Base-by-base conservation (phyloP, 2,329 filamentous ascomycete genomes). In the Cladosporium colombiae region DNA sequence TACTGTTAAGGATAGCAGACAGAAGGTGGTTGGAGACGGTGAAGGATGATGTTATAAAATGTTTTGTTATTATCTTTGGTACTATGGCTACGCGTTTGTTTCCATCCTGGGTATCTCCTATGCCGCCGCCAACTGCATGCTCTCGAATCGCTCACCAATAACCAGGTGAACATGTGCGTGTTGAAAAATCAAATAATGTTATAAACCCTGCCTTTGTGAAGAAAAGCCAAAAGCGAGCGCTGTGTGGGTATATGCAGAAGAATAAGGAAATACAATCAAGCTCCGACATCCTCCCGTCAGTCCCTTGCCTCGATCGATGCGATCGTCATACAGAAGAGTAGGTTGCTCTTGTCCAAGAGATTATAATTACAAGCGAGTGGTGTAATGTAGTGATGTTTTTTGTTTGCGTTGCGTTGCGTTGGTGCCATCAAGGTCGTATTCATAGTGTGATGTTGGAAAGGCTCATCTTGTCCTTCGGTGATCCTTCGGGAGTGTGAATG, bases 401-500 rank as follows among this genome's bases (percentile, higher is more conserved):
- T 35, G n/a, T 53, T 29, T 29, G 40, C 11, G n/a, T 61, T 33
- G 60, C n/a, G 21, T 23, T 52, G 49, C 21, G 29, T 35, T 55
- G 29, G 10, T 37, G 6, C 61, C 35, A 63, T 63, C 37, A 63
- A 63, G 56, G 53, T 65, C 40, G 55, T 50, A 27, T 65, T 66
- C 64, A 66, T 57, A 66, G 73, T 5, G 74, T 77, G 50, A 78
- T 73, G 64, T 77, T 76, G 18, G 76, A 77, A 23, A 78, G 69
- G 68, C 75, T 76, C 76, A 78, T 78, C 71, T 77, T 77, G 65
- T 77, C 75, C 69, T 74, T 74, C 27, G 76, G 76, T 40, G 76
- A 77, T 65, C 71, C 76, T 8, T 75, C 74, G 21, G 68, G 74
- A 46, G 69, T 70, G 40, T 66, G 70, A 58, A 69, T 68, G 8